phyloP scores from a whole-genome alignment of 176 grass and related monocot genomes.

The Carex scoparia region DNA sequence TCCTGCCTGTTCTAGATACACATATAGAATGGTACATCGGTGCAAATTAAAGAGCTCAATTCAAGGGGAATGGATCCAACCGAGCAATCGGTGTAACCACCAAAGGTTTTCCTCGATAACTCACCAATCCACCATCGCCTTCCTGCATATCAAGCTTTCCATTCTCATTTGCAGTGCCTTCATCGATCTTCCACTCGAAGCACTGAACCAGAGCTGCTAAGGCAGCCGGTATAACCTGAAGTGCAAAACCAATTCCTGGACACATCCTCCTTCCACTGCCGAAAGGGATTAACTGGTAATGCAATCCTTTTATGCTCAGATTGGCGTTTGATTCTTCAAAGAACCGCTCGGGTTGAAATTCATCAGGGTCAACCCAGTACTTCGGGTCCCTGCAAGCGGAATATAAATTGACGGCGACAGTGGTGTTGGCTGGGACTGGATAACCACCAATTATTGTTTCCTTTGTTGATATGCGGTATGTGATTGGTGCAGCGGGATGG shows the following conservation, averaged over 20 bases:
- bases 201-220: too few species aligned
- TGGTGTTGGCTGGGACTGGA: conserved; percentile 42
- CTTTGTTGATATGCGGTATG: conserved; percentile 27
- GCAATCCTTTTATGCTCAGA: conserved; percentile 47
- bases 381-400: conserved; percentile 48
- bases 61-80: too few species aligned
- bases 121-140: too few species aligned
- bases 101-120: too few species aligned
- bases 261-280: conserved; percentile 51
- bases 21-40: too few species aligned
- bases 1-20: too few species aligned
- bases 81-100: too few species aligned
- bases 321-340: background rate
- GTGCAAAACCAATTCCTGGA: background rate
- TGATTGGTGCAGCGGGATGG: conserved; percentile 47
- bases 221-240: too few species aligned
- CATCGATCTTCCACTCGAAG: too few species aligned
- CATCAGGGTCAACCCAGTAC: conserved; percentile 34
- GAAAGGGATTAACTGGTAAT: conserved; percentile 73
- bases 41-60: too few species aligned
- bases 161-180: too few species aligned
- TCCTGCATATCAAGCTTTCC: too few species aligned
- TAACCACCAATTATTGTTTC: conserved; percentile 34
- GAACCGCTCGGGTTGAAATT: conserved; percentile 53
- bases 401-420: conserved; percentile 55